Percentiles rank a stretch among this genome's conserved stretches.
Evolutionary conservation across 2,329 filamentous ascomycete genomes (phyloP).

Genomic region (Trichoderma harzianum): DNA sequence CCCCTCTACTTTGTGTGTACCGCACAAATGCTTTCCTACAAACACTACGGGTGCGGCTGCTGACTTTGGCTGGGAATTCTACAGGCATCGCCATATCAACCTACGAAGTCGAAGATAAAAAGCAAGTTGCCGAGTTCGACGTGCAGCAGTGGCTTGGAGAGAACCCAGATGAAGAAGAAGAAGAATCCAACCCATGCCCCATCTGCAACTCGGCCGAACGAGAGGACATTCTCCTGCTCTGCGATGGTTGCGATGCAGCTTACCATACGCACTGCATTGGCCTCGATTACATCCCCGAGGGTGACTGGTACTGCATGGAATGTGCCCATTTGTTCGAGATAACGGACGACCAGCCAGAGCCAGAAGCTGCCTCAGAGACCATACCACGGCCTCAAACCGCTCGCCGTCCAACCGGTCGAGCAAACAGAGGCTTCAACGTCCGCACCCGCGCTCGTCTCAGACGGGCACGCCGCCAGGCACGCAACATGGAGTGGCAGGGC

Average conservation of each 20-base stretch:
- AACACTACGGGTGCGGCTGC: background rate
- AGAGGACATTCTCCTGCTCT: constrained; percentile 81
- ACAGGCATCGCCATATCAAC: constrained; percentile 54
- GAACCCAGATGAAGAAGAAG: constrained; percentile 67
- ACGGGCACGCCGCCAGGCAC: constrained; percentile 56
- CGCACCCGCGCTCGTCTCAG: constrained; percentile 59
- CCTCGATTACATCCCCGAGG: constrained; percentile 69
- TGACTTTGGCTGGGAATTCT: background rate
- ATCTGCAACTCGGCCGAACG: constrained; percentile 79
- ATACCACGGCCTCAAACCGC: constrained; percentile 31
- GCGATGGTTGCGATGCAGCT: constrained; percentile 83
- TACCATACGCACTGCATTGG: constrained; percentile 93
- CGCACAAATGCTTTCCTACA: background rate
- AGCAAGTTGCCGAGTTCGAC: constrained; percentile 87
- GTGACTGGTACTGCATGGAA: constrained; percentile 87
- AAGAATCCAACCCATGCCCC: constrained; percentile 70
- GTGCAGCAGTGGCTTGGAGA: constrained; percentile 71
- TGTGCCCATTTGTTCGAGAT: constrained; percentile 57
- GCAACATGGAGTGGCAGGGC: constrained; percentile 82
- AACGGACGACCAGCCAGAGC: constrained; percentile 27
- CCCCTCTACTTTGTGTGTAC: background rate
- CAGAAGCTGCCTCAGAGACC: constrained; percentile 32
- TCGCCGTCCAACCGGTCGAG: constrained; percentile 33
- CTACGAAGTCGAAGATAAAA: constrained; percentile 72
- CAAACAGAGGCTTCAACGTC: constrained; percentile 36